Base-by-base conservation (phyloP, 495 filamentous ascomycete species). In the Aspergillus steynii region DNA sequence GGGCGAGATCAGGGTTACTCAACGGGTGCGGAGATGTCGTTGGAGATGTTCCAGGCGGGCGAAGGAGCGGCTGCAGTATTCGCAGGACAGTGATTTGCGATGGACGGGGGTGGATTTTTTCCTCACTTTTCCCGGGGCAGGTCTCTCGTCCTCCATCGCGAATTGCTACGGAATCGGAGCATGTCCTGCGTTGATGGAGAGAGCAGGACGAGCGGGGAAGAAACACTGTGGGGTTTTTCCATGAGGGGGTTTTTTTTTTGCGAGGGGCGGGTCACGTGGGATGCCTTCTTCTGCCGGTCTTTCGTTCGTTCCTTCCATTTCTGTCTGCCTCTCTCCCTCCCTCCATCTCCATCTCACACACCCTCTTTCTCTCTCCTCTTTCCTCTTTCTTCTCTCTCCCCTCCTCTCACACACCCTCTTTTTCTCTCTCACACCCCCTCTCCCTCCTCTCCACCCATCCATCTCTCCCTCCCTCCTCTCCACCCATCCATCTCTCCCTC, bases 21-120 rank as follows among this genome's bases (percentile, higher is more conserved):
- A 74, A 83, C 80, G 82, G 65, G 80, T 83, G 73, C 80, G 77
- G 71, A 81, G 77, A 74, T 83, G 80, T 61, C 80, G 76, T 72
- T 81, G 77, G 62, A 83, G 77, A 72, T 83, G 80, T 64, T 83
- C 80, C 59, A 80, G 63, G 51, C 80, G 77, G 59, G 77, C 79
- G 65, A 83, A 83, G 46, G 78, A 77, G 59, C 79, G 69, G 61
- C 74, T 76, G 66, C 80, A 83, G 62, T 81, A 80, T 69, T 76
- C 78, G 55, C 79, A 83, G 26, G 77, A 76, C 32, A 81, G 66
- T 12, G 77, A 81, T 65, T 81, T 81, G 37, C 78, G 76, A 63
- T 80, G 75, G 56, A 72, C 62, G 50, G 73, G 63, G 37, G 68
- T 64, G 49, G 61, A 55, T 67, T 80, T 81, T 72, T 80, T 81